These are phyloP conservation scores for Cardiospermum halicacabum DNA, from an alignment of 345 rosid species.

Conservation along the genomic window DNA sequence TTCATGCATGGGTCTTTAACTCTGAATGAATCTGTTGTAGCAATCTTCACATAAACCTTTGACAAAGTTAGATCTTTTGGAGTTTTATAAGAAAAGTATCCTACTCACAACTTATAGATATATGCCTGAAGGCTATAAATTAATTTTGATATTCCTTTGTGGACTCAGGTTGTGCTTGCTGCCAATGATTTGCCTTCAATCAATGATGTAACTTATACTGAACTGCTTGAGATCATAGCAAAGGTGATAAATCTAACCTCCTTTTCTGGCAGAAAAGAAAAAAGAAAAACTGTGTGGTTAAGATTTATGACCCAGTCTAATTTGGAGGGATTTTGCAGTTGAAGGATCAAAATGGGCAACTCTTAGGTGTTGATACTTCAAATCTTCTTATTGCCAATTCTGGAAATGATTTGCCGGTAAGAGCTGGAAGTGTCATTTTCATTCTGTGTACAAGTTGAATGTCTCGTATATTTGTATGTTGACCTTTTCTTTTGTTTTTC, in stretches of 20 bases:
- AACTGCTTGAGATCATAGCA: constrained; percentile 72
- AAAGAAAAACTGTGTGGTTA: too few species aligned
- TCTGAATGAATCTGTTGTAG: background rate
- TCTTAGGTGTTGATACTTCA: constrained; percentile 76
- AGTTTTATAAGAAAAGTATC: background rate
- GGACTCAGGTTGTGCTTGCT: constrained; percentile 83
- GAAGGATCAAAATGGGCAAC: constrained; percentile 78
- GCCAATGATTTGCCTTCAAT: constrained; percentile 98
- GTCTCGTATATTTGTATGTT: background rate
- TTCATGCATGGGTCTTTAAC: background rate
- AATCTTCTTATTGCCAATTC: constrained; percentile 88
- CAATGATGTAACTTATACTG: constrained; percentile 86
- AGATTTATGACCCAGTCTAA: constrained; percentile 17
- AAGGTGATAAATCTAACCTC: constrained; percentile 44
- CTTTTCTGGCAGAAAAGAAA: too few species aligned
- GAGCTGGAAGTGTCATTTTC: constrained; percentile 15
- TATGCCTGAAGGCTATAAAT: background rate
- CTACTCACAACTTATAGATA: background rate
- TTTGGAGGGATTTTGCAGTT: constrained; percentile 42
- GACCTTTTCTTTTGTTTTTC: constrained; percentile 2
- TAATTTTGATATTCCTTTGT: background rate
- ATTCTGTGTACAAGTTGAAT: background rate
- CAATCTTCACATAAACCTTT: background rate
- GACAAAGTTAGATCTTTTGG: background rate
- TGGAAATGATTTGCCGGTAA: constrained; percentile 96